phyloP scores from a whole-genome alignment of 352 stramenopile genomes.

The Phytophthora tentaculata region DNA sequence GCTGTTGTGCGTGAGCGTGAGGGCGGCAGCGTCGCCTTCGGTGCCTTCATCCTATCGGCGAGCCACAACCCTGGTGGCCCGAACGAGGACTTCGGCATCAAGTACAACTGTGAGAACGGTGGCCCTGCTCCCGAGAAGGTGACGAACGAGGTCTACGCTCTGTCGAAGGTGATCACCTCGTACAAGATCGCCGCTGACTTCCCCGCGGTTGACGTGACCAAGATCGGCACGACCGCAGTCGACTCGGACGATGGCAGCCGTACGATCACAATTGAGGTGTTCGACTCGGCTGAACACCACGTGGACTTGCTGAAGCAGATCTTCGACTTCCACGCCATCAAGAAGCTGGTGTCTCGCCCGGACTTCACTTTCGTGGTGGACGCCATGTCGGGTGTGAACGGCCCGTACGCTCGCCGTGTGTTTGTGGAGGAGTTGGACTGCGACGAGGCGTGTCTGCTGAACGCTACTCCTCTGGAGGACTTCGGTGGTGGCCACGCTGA shows the following conservation, averaged over 20 bases:
- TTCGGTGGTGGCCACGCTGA: constrained; percentile 98
- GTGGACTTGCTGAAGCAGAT: constrained; percentile 95
- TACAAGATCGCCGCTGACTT: constrained; percentile 94
- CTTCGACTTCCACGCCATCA: constrained; percentile 98
- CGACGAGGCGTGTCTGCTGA: constrained; percentile 86
- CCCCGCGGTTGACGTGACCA: constrained; percentile 76
- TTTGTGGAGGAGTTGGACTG: constrained; percentile 97
- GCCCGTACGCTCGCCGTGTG: constrained; percentile 95
- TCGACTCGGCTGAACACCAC: constrained; percentile 97
- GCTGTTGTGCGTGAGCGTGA: constrained; percentile 96
- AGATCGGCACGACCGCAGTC: constrained; percentile 70
- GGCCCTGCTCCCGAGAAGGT: constrained; percentile 97
- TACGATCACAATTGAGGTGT: constrained; percentile 96
- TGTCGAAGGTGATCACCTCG: constrained; percentile 94
- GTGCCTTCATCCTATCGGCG: constrained; percentile 98
- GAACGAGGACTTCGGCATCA: constrained; percentile 99
- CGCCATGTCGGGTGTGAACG: constrained; percentile 98
- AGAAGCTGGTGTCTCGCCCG: constrained; percentile 89
- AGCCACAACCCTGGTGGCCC: constrained; percentile 99
- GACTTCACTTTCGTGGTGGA: constrained; percentile 98
- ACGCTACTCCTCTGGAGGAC: constrained; percentile 96
- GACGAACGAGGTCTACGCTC: constrained; percentile 96
- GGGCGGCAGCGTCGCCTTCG: constrained; percentile 92
- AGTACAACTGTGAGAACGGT: constrained; percentile 99
- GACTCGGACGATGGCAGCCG: constrained; percentile 90